Percentiles rank a stretch among this genome's conserved stretches.
These are phyloP conservation scores for Cicer cuneatum DNA, from an alignment of 306 rosid species.

Conservation along the genomic window DNA sequence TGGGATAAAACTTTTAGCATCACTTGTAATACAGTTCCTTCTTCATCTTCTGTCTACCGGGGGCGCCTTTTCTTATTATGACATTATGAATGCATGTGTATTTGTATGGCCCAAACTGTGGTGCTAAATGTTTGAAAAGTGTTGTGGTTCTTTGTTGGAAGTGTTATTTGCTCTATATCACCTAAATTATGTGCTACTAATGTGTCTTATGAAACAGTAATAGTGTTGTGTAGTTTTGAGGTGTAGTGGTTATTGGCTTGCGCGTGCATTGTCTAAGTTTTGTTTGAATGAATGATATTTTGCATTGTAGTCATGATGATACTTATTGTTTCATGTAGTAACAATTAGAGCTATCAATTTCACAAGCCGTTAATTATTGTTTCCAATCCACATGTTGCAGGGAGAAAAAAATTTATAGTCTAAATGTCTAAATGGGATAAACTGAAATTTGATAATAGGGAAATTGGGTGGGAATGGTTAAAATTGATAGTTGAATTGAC, in stretches of 20 bases:
- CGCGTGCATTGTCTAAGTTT: neutral
- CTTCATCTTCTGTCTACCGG: too few species aligned
- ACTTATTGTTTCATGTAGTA: constrained; percentile 62
- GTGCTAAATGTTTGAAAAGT: too few species aligned
- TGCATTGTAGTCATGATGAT: neutral
- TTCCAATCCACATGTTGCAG: too few species aligned
- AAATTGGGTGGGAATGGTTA: too few species aligned
- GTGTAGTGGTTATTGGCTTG: neutral
- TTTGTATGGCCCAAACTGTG: constrained; percentile 52
- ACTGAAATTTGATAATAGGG: too few species aligned
- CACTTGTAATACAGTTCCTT: too few species aligned
- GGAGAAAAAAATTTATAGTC: too few species aligned
- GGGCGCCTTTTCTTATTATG: neutral
- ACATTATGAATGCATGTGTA: neutral
- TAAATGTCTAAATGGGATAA: too few species aligned
- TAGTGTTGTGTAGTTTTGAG: neutral
- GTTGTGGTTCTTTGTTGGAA: neutral
- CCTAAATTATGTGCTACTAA: neutral
- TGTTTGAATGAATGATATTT: neutral
- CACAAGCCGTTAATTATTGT: too few species aligned
- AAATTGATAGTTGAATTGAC: too few species aligned
- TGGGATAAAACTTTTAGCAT: too few species aligned
- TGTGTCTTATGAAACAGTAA: neutral
- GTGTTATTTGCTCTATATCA: neutral
- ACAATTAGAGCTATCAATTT: constrained; percentile 93